These are phyloP conservation scores for Sporisorium iseilematis-ciliati DNA, from an alignment of 1,284 basidiomycete species.

Conservation along the genomic window DNA sequence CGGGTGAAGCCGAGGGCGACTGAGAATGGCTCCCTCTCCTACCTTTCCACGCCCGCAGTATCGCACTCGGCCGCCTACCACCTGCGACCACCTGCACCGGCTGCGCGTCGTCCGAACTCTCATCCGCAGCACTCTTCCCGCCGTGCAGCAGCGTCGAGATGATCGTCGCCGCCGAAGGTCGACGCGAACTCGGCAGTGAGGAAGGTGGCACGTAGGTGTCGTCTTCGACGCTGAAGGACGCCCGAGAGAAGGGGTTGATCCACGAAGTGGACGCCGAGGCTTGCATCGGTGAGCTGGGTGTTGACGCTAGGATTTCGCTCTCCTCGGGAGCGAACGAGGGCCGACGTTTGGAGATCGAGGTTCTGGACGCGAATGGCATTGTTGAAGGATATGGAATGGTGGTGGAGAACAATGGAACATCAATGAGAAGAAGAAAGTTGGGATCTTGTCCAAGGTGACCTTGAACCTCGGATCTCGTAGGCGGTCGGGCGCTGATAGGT, in stretches of 20 bases:
- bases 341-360: background rate
- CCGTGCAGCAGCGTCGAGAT: conserved; percentile 31
- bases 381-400: too few species aligned
- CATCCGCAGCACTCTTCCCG: background rate
- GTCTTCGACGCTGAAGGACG: conserved; percentile 24
- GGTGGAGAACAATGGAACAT: background rate
- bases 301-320: conserved; percentile 1
- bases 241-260: conserved; percentile 30
- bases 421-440: too few species aligned
- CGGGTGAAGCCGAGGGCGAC: background rate
- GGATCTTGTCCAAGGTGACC: too few species aligned
- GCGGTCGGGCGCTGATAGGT: too few species aligned
- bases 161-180: conserved; percentile 28
- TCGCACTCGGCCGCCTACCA: background rate
- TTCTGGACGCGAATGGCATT: conserved; percentile 14
- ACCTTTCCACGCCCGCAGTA: conserved; percentile 26
- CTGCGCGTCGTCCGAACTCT: background rate
- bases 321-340: conserved; percentile 21
- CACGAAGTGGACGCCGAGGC: conserved; percentile 22
- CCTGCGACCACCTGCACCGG: too few species aligned
- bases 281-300: background rate
- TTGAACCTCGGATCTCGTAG: too few species aligned
- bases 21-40: conserved; percentile 10
- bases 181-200: conserved; percentile 15
- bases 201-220: conserved; percentile 20